Evolutionary conservation across 192 early-diverging fungal genomes (phyloP).

Genomic region (Coemansia aciculifera): DNA sequence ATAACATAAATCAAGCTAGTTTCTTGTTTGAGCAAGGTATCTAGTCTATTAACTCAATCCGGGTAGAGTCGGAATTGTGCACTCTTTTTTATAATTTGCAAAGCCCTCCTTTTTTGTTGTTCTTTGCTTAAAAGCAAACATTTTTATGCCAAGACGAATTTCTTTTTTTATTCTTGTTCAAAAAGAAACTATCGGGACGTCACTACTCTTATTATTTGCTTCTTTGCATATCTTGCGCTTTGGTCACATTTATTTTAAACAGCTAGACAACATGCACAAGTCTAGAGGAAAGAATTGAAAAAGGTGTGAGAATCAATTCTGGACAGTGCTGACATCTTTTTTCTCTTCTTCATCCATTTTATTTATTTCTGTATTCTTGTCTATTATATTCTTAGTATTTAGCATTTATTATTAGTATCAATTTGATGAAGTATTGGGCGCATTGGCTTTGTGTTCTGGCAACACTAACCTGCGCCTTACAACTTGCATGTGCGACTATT

Average conservation of each 20-base stretch:
- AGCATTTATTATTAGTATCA: background rate
- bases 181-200: background rate
- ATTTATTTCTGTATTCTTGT: background rate
- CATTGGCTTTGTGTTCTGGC: background rate
- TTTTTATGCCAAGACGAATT: background rate
- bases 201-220: background rate
- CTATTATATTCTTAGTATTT: background rate
- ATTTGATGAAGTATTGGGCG: background rate
- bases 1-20: too few relatives aligned
- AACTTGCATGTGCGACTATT: background rate
- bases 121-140: background rate
- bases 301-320: background rate
- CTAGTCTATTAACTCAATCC: background rate
- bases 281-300: background rate
- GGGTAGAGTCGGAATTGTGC: background rate
- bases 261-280: background rate
- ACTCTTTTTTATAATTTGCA: background rate
- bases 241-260: background rate
- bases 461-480: background rate
- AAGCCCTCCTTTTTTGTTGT: background rate
- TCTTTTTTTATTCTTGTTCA: background rate
- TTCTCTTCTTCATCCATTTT: background rate
- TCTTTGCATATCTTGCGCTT: background rate
- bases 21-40: too few relatives aligned
- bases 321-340: background rate